Percentiles rank a stretch among this genome's conserved stretches.
phyloP scores from a whole-genome alignment of 352 stramenopile genomes.

The Peronospora tabacina region DNA sequence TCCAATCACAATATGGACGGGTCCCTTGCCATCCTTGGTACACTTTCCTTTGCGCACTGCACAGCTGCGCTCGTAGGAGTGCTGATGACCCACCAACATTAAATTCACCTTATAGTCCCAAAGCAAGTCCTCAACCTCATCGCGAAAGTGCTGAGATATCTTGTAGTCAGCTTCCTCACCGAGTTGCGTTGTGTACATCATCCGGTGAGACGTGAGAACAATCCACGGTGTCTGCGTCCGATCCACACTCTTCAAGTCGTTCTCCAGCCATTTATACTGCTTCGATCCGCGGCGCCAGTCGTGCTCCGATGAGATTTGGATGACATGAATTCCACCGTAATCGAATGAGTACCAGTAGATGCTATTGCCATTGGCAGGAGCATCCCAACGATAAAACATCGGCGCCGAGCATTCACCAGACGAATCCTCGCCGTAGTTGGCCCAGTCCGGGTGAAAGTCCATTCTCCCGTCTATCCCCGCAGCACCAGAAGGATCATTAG shows the following conservation, averaged over 20 bases:
- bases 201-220: slow-evolving; percentile 87
- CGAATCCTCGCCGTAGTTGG: slow-evolving; percentile 67
- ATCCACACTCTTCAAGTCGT: slow-evolving; percentile 78
- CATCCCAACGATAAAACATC: slow-evolving; percentile 66
- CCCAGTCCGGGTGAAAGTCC: slow-evolving; percentile 59
- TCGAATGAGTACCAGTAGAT: slow-evolving; percentile 91
- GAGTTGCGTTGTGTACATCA: slow-evolving; percentile 86
- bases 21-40: slow-evolving; percentile 51
- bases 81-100: slow-evolving; percentile 88
- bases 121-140: slow-evolving; percentile 88
- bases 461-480: slow-evolving; percentile 41
- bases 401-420: slow-evolving; percentile 68
- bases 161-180: slow-evolving; percentile 55
- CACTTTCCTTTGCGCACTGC: slow-evolving; percentile 69
- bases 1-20: slow-evolving; percentile 83
- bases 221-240: slow-evolving; percentile 87
- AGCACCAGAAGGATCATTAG: slow-evolving; percentile 52
- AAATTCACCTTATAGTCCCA: slow-evolving; percentile 85
- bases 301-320: slow-evolving; percentile 90
- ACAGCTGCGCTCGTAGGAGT: slow-evolving; percentile 89
- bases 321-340: slow-evolving; percentile 82
- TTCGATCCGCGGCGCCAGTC: slow-evolving; percentile 74
- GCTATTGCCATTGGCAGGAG: slow-evolving; percentile 47
- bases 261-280: slow-evolving; percentile 88
- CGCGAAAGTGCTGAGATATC: slow-evolving; percentile 70